Conservation (phyloP, 2,329 filamentous ascomycete genomes). For the Alternaria hordeiaustralica region DNA sequence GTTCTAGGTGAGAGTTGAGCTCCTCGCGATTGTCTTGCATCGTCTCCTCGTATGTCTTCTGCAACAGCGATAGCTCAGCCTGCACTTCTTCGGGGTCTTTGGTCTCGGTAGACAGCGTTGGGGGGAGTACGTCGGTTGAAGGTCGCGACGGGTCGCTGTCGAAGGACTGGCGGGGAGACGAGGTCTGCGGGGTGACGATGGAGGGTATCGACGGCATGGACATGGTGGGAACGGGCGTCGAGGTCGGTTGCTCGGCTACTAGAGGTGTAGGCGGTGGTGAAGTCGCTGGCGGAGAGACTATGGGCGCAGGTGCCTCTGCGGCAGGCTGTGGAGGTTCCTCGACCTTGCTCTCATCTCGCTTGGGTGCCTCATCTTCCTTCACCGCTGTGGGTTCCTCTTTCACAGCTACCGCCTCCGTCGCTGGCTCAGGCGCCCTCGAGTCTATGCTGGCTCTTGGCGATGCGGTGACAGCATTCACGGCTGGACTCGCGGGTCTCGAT, state of each 20-base stretch:
- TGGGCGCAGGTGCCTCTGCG: slow-evolving; percentile 27
- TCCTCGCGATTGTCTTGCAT: slow-evolving; percentile 77
- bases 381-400: slow-evolving; percentile 14
- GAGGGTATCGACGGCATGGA: slow-evolving; percentile 39
- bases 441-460: slow-evolving; percentile 56
- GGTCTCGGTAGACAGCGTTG: slow-evolving; percentile 43
- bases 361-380: slow-evolving; percentile 21
- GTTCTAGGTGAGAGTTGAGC: slow-evolving; percentile 80
- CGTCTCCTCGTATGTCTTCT: slow-evolving; percentile 58
- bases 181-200: slow-evolving; percentile 35
- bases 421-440: slow-evolving; percentile 44
- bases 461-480: slow-evolving; percentile 28
- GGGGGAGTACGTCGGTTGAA: slow-evolving; percentile 33
- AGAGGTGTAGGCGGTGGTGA: slow-evolving; percentile 23
- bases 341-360: slow-evolving; percentile 17
- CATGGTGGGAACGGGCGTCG: slow-evolving; percentile 36
- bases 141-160: slow-evolving; percentile 42
- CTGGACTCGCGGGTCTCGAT: slow-evolving; percentile 62
- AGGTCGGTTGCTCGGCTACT: slow-evolving; percentile 48
- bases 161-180: slow-evolving; percentile 43
- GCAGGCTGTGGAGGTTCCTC: slow-evolving; percentile 32
- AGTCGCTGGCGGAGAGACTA: slow-evolving; percentile 8
- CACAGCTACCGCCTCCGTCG: background rate
- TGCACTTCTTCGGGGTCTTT: slow-evolving; percentile 47
- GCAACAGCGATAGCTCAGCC: slow-evolving; percentile 56